phyloP scores from a whole-genome alignment of 148 eudicot genomes.

The Fagopyrum esculentum region DNA sequence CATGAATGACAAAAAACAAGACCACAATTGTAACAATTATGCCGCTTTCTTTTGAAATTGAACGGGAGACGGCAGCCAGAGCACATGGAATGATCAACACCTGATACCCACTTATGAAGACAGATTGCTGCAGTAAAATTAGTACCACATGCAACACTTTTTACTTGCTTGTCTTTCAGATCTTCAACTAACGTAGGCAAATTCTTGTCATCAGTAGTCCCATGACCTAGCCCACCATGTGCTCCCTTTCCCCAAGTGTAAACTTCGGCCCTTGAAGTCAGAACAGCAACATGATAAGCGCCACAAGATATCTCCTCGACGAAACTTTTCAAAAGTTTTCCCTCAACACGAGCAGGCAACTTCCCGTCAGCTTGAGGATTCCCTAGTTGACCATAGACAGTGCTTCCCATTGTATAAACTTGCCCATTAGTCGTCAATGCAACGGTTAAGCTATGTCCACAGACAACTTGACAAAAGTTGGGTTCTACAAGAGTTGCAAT shows the following conservation, averaged over 20 bases:
- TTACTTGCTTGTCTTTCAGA: conserved; percentile 52
- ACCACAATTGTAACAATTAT: conserved; percentile 74
- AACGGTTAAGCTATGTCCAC: conserved; percentile 67
- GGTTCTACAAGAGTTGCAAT: conserved; percentile 38
- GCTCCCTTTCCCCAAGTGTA: conserved; percentile 83
- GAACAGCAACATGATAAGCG: conserved; percentile 64
- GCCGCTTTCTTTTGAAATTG: conserved; percentile 61
- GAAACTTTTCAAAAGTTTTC: conserved; percentile 38
- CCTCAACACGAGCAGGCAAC: conserved; percentile 51
- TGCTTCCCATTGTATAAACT: conserved; percentile 74
- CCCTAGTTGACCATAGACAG: conserved; percentile 57
- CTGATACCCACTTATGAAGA: conserved; percentile 46
- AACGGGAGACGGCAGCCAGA: conserved; percentile 54
- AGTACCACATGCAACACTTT: conserved; percentile 58
- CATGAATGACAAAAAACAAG: conserved; percentile 63
- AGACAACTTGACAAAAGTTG: conserved; percentile 61
- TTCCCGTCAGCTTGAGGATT: conserved; percentile 38
- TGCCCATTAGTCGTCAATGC: conserved; percentile 66
- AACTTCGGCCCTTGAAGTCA: conserved; percentile 58
- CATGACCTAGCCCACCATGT: conserved; percentile 75
- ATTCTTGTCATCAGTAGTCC: conserved; percentile 47
- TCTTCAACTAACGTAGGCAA: conserved; percentile 62
- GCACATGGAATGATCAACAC: conserved; percentile 53
- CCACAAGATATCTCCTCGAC: conserved; percentile 75
- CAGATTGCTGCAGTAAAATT: conserved; percentile 68